phyloP scores from a whole-genome alignment of 306 rosid species.

The Morella rubra region DNA sequence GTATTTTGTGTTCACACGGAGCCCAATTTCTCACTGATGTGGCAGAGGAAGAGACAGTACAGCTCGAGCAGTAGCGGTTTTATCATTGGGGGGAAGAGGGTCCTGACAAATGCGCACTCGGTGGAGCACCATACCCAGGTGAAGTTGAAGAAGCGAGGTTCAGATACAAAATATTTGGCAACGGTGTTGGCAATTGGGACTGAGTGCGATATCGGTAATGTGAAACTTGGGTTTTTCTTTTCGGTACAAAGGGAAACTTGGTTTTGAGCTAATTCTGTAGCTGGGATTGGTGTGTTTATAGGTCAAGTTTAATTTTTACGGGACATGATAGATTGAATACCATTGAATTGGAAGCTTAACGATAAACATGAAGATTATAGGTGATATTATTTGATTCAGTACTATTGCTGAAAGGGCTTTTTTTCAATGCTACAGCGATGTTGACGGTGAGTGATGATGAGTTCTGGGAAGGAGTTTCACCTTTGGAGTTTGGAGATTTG shows the following conservation, averaged over 20 bases:
- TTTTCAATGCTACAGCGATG: constrained; percentile 66
- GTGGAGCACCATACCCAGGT: constrained; percentile 94
- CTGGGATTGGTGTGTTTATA: not conserved
- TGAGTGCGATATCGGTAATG: constrained; percentile 79
- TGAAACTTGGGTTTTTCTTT: not conserved
- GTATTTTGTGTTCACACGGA: constrained; percentile 91
- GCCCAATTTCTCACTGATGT: constrained; percentile 92
- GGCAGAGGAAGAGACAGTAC: constrained; percentile 95
- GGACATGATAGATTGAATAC: not conserved
- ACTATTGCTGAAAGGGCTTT: constrained; percentile 4
- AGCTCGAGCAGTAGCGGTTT: constrained; percentile 96
- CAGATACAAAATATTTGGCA: constrained; percentile 91
- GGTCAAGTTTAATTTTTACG: not conserved
- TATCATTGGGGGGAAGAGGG: constrained; percentile 75
- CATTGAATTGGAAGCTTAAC: not conserved
- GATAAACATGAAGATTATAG: not conserved
- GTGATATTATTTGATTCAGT: not conserved
- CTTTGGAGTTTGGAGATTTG: constrained; percentile 82
- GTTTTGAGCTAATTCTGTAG: not conserved
- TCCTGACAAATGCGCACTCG: constrained; percentile 91
- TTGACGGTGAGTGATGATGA: constrained; percentile 84
- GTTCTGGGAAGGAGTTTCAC: constrained; percentile 91
- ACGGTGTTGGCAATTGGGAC: constrained; percentile 97
- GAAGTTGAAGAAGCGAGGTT: constrained; percentile 95
- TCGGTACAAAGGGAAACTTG: not conserved